phyloP scores from a whole-genome alignment of 1,284 basidiomycete species.

The Cutaneotrichosporon cutaneum region DNA sequence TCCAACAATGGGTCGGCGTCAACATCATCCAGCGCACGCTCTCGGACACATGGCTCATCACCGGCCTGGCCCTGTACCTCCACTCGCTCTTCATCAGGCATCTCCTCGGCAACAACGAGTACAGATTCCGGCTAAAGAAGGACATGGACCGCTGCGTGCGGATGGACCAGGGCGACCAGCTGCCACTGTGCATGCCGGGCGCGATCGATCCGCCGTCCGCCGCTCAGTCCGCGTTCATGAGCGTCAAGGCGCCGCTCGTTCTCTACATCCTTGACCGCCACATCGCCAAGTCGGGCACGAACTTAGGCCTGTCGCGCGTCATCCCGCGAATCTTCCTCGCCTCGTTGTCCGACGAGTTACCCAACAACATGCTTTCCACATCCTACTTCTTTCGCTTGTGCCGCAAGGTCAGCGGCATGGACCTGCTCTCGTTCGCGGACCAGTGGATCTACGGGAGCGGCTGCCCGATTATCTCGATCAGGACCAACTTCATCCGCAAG shows the following conservation, averaged over 20 bases:
- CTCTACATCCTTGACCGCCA: slow-evolving; percentile 93
- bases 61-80: slow-evolving; percentile 88
- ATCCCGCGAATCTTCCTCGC: slow-evolving; percentile 93
- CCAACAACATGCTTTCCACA: slow-evolving; percentile 82
- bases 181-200: slow-evolving; percentile 90
- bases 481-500: slow-evolving; percentile 92
- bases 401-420: slow-evolving; percentile 87
- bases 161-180: slow-evolving; percentile 84
- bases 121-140: slow-evolving; percentile 90
- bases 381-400: slow-evolving; percentile 88
- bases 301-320: slow-evolving; percentile 88
- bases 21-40: slow-evolving; percentile 94
- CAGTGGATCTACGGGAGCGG: slow-evolving; percentile 99
- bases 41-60: slow-evolving; percentile 94
- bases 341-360: slow-evolving; percentile 87
- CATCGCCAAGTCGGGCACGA: slow-evolving; percentile 91
- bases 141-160: slow-evolving; percentile 93
- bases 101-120: slow-evolving; percentile 94
- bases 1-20: slow-evolving; percentile 95
- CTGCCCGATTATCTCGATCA: slow-evolving; percentile 86
- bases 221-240: slow-evolving; percentile 77
- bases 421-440: slow-evolving; percentile 85
- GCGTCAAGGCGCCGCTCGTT: slow-evolving; percentile 91
- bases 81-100: slow-evolving; percentile 84
- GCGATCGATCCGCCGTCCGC: slow-evolving; percentile 75